Evolutionary conservation across 768 basidiomycete genomes (phyloP), one percentile per base, ranked within the genome.

Genomic region (Agaricus subrufescens): DNA sequence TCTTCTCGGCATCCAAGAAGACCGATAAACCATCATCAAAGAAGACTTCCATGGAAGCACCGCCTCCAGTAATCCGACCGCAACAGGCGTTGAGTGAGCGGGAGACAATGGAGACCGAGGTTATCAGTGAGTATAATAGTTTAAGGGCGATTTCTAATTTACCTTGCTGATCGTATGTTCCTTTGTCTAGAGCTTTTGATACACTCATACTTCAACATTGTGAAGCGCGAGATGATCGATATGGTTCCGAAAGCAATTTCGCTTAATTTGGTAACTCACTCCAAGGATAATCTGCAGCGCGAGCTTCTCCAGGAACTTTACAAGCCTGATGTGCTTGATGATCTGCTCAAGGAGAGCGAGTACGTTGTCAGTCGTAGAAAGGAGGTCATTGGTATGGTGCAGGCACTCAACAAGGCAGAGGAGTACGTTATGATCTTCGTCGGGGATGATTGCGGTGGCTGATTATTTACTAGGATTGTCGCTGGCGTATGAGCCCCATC

Each of bases 211-310:
- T 98, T 90, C 80, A 94, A 97, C 74, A 94, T 98, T 61, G 93
- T 98, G 54, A 98, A 99, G 76, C 88, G 95, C 57, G 96, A 98
- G 73, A 94, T 98, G 91, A 98, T 98, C 65, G 96, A 98, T 72
- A 97, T 97, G 94, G 91, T 98, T 26, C 96, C 96, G 7, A 99
- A 99, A 71, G 92, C 92, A 15, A 93, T 97, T 68, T 85, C 89
- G 9, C 75, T 91, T 60, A 98, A 92, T 14, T 84, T 98, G 37
- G 96, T 99, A 49, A 89, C 85, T 67, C 86, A 86, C 71, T 87
- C 95, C 58, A 98, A 97, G 72, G 97, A 98, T 73, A 85, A 91
- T 69, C 75, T 99, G 57, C 97, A 99, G 75, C 82, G 87, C 58
- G 95, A 97, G 71, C 80, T 99, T 40, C 73, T 99, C 51, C 92